Evolutionary conservation across 1,139 yeast genomes (phyloP).

Genomic region (Yamadazyma buinensis): DNA sequence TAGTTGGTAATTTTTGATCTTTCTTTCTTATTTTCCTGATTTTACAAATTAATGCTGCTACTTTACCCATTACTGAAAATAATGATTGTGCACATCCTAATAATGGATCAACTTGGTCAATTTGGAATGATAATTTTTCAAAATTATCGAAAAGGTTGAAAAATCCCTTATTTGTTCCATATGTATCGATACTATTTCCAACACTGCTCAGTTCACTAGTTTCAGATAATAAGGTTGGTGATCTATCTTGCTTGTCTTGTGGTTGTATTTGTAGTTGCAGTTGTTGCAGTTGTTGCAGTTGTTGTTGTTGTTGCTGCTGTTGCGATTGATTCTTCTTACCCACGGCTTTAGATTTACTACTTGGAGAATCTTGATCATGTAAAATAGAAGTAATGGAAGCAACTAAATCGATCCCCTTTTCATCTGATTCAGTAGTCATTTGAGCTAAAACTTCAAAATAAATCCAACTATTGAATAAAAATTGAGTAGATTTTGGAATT

Average conservation of each 20-base stretch:
- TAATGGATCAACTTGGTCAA: constrained; percentile 55
- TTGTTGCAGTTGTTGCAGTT: constrained; percentile 1
- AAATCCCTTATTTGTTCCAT: constrained; percentile 13
- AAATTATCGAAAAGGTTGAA: constrained; percentile 29
- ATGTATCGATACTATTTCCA: constrained; percentile 10
- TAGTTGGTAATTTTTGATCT: constrained; percentile 8
- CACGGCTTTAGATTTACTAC: neutral
- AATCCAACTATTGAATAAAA: constrained; percentile 60
- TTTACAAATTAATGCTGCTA: constrained; percentile 51
- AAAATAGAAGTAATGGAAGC: constrained; percentile 35
- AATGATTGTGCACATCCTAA: constrained; percentile 64
- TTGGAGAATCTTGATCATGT: constrained; percentile 11
- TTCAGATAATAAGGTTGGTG: constrained; percentile 25
- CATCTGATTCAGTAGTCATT: constrained; percentile 54
- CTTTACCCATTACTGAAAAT: constrained; percentile 61
- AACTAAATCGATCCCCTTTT: constrained; percentile 40
- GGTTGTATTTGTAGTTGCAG: too few species aligned
- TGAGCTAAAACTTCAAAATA: constrained; percentile 65
- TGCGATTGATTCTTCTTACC: too few species aligned
- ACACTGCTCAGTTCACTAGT: constrained; percentile 21
- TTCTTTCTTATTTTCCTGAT: constrained; percentile 32
- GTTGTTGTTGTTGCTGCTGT: neutral
- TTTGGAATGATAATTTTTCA: constrained; percentile 24
- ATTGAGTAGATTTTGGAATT: constrained; percentile 46
- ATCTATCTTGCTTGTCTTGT: constrained; percentile 9